Conservation (phyloP, 163 green algal species). For the Chlamydomonas reinhardtii region DNA sequence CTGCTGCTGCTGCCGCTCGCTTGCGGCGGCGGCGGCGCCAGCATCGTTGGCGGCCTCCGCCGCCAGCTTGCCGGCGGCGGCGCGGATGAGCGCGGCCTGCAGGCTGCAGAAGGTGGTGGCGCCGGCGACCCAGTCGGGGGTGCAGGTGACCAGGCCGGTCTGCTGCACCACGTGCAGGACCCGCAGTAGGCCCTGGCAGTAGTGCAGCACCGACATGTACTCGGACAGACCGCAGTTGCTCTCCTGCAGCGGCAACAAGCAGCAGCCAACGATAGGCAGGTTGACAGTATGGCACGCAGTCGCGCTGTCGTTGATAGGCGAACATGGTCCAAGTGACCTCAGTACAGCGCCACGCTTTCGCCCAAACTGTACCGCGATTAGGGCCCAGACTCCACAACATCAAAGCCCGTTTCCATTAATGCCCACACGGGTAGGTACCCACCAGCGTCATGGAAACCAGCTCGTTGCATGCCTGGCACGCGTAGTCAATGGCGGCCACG, state of each 20-base stretch:
- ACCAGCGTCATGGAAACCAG: neutral
- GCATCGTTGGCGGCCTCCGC: neutral
- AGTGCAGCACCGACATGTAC: constrained; percentile 31
- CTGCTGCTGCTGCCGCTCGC: neutral
- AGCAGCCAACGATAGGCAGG: no score
- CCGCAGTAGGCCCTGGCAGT: constrained; percentile 25
- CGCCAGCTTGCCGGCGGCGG: neutral
- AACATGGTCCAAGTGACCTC: no score
- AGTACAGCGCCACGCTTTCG: no score
- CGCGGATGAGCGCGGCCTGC: neutral
- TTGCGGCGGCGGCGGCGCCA: neutral
- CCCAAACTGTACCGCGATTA: no score
- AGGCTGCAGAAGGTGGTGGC: neutral
- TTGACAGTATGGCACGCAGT: no score
- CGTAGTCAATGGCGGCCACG: constrained; percentile 17
- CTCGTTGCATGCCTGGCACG: neutral
- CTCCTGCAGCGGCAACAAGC: constrained; percentile 17
- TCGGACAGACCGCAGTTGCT: neutral
- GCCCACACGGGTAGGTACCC: no score
- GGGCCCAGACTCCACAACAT: no score
- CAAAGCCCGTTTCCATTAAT: no score
- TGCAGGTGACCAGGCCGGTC: constrained; percentile 8
- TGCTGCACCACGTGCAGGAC: constrained; percentile 35
- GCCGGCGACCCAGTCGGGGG: neutral
- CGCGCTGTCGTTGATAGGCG: no score